Base-by-base conservation (phyloP, 2,329 filamentous ascomycete genomes). In the Fusarium sp. region DNA sequence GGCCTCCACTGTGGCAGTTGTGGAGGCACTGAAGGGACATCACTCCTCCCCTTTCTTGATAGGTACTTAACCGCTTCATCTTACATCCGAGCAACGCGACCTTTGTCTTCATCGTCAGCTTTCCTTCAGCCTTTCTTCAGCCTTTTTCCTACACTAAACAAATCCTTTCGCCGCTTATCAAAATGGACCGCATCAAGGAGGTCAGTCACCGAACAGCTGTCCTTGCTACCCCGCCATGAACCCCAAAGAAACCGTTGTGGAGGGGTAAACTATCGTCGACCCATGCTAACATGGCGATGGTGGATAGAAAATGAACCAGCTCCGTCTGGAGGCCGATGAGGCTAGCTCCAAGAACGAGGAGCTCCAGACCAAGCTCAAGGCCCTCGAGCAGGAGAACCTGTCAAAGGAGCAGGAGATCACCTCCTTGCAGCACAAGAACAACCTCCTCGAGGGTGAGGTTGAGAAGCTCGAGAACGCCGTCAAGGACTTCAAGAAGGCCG, bases 361-460 rank as follows among this genome's bases (percentile, higher is more conserved):
- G 83, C 88, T 97, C 73, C 90, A 96, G 84, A 72, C 82, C 75
- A 94, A 93, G 84, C 87, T 97, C 84, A 98, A 97, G 87, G 81
- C 83, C 55, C 88, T 98, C 70, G 94, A 99, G 84, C 92, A 97
- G 82, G 95, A 98, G 85, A 97, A 94, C 81, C 87, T 97, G 68
- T 87, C 91, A 79, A 98, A 98, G 86, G 96, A 98, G 85, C 94
- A 98, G 83, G 95, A 98, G 81, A 97, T 98, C 82, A 96, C 92
- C 72, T 98, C 96, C 54, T 89, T 98, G 76, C 89, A 91, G 79
- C 95, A 98, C 90, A 96, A 95, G 86, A 97, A 97, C 84, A 89
- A 90, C 77, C 86, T 97, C 65, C 91, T 98, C 64, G 96, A 98
- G 84, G 75, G 81, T 68, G 94, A 98, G 80, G 90, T 97, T 73